Evolutionary conservation across 108 stramenopile genomes (phyloP), one percentile per base, ranked within the genome.

Genomic region (Cyclotella sp.): DNA sequence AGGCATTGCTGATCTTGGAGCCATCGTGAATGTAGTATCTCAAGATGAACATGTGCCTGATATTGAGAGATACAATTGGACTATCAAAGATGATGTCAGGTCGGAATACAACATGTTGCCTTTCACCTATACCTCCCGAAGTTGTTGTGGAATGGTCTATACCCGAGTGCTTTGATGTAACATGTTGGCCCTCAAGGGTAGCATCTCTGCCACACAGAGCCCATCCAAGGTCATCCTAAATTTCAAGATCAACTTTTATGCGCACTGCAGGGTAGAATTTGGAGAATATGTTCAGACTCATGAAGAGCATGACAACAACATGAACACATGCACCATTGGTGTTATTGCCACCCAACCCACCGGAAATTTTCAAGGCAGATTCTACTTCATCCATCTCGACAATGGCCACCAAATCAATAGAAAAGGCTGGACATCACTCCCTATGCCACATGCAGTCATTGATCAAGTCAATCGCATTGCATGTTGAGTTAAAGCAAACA

Each of bases 301-400:
- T 34, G 75, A 81, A 46, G 60, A 76, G 24, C 68, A 70, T 28
- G 61, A 70, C 26, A 86, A 89, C 69, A 79, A 63, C 8, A 76
- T 55, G 58, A 16, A 39, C 3, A 9, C 73, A 8, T 54, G 73
- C 14, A 75, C 79, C 59, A 2, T 63, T 2, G 39, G 61, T 9
- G 30, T 5, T 13, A 63, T 63, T 63, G 22, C 57, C 22, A 24
- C 27, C 27, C n/a, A n/a, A n/a, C n/a, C n/a, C n/a, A n/a, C n/a
- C n/a, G n/a, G n/a, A n/a, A n/a, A n/a, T n/a, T n/a, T n/a, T n/a
- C n/a, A n/a, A n/a, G n/a, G n/a, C n/a, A n/a, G n/a, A 5, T 42
- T 40, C 8, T 42, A n/a, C 61, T 63, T 63, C 34, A 39, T 41
- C 13, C 16, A 34, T 5, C 34, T 63, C 1, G 21, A 41, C n/a